phyloP scores from a whole-genome alignment of 2,329 filamentous ascomycete species.

The Xylaria sp. region DNA sequence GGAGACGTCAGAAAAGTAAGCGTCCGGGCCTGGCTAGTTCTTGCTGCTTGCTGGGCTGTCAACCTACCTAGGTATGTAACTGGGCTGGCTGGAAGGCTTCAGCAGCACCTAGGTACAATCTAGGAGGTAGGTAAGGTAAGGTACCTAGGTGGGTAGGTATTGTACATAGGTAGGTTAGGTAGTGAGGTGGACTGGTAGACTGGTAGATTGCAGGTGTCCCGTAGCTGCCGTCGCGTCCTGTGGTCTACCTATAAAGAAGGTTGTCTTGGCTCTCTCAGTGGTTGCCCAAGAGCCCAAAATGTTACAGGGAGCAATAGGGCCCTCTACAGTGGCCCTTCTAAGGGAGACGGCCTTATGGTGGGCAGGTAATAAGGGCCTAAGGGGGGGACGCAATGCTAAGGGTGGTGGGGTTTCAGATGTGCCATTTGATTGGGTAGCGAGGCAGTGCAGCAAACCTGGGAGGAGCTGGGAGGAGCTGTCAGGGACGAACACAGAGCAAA shows the following conservation, averaged over 20 bases:
- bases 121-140: too few species aligned
- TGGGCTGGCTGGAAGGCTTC: background rate
- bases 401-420: constrained; percentile 4
- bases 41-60: too few species aligned
- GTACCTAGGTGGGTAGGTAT: too few species aligned
- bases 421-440: background rate
- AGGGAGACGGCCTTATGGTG: background rate
- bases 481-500: background rate
- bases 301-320: background rate
- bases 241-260: too few species aligned
- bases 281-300: background rate
- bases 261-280: background rate
- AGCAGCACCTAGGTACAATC: too few species aligned
- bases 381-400: background rate
- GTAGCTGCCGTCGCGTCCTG: background rate
- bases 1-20: constrained; percentile 32
- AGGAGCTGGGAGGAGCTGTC: background rate
- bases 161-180: too few species aligned
- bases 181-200: too few species aligned
- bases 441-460: background rate
- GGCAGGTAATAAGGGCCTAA: background rate
- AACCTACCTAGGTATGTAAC: too few species aligned
- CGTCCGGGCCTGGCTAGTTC: constrained; percentile 17
- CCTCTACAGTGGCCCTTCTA: background rate
- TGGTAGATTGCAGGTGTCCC: too few species aligned